phyloP scores from a whole-genome alignment of 441 rosid species.

The Pelargonium citronellum region DNA sequence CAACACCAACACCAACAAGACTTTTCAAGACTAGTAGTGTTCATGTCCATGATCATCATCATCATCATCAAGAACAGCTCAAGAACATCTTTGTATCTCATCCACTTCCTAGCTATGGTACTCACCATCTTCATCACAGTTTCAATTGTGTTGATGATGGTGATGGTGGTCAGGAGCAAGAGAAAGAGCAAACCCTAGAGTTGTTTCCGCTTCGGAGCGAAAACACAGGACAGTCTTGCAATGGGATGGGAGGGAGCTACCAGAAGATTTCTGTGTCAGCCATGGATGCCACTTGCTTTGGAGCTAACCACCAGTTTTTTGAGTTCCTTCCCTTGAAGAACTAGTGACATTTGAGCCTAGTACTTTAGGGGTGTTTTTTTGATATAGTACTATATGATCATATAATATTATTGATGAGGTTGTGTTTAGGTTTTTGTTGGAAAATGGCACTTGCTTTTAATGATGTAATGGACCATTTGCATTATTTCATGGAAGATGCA shows the following conservation, averaged over 20 bases:
- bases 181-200: constrained; percentile 52
- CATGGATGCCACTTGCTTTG: no score
- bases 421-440: background rate
- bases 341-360: constrained; percentile 15
- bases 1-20: no score
- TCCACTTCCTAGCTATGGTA: no score
- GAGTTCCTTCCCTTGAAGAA: constrained; percentile 90
- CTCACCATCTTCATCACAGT: no score
- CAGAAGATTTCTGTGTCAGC: background rate
- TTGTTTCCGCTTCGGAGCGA: constrained; percentile 56
- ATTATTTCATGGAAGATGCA: background rate
- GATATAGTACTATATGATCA: background rate
- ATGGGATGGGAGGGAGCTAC: background rate
- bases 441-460: background rate
- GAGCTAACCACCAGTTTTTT: constrained; percentile 42
- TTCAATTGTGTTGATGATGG: constrained; percentile 13
- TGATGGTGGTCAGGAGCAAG: constrained; percentile 25
- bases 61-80: no score
- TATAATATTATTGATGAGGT: background rate
- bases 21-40: no score
- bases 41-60: no score
- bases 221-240: background rate
- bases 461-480: background rate
- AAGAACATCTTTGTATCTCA: no score
- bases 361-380: background rate